Percentiles rank a stretch among this genome's conserved stretches.
Conservation (phyloP, 495 filamentous ascomycete species). For the Ascodesmis nigricans region DNA sequence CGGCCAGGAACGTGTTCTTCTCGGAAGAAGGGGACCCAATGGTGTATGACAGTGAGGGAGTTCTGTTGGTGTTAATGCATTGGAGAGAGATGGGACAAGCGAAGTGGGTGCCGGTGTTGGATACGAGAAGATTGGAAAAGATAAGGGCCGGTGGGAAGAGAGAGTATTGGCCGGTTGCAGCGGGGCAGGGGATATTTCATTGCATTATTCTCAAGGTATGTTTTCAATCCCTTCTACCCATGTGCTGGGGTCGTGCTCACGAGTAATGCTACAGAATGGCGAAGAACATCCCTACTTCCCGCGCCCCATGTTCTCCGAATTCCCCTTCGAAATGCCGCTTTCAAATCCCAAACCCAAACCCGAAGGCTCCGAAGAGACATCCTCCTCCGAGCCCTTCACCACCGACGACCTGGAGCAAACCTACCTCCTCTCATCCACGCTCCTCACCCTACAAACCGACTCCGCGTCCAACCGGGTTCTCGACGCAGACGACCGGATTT, state of each 20-base stretch:
- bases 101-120: conserved; percentile 74
- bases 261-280: conserved; percentile 37
- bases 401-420: conserved; percentile 40
- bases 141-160: conserved; percentile 63
- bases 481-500: conserved; percentile 38
- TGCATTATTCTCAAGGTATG: conserved; percentile 79
- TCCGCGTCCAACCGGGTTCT: conserved; percentile 38
- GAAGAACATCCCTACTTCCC: conserved; percentile 92
- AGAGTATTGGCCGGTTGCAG: conserved; percentile 88
- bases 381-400: conserved; percentile 10
- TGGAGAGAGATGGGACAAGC: conserved; percentile 74
- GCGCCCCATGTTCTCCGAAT: conserved; percentile 73
- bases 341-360: conserved; percentile 26
- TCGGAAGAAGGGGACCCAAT: conserved; percentile 80
- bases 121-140: conserved; percentile 64
- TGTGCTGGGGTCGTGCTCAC: too few relatives aligned
- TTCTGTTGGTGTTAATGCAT: conserved; percentile 66
- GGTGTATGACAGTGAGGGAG: conserved; percentile 78
- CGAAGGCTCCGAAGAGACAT: not conserved
- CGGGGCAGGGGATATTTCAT: conserved; percentile 80
- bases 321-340: conserved; percentile 73
- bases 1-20: conserved; percentile 68
- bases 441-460: conserved; percentile 49
- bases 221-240: not conserved
- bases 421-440: conserved; percentile 51